phyloP scores from a whole-genome alignment of 2,329 filamentous ascomycete genomes.

The Aspergillus quadrilineatus region DNA sequence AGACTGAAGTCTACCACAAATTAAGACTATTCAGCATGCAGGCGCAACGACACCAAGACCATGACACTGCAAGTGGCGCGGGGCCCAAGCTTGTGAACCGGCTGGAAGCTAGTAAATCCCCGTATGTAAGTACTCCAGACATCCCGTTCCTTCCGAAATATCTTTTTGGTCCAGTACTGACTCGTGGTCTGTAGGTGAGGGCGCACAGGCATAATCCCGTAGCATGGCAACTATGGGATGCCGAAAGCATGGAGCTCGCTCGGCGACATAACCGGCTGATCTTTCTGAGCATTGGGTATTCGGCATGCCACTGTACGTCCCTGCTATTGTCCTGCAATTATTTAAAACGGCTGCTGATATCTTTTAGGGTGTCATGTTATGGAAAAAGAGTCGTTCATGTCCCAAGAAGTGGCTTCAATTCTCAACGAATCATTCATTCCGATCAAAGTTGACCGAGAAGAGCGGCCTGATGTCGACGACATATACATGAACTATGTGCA shows the following conservation, averaged over 20 bases:
- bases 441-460: conserved; percentile 89
- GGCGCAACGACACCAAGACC: conserved; percentile 23
- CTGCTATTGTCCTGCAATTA: background rate
- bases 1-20: conserved; percentile 21
- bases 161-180: conserved; percentile 13
- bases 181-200: conserved; percentile 54
- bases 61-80: conserved; percentile 21
- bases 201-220: conserved; percentile 79
- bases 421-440: conserved; percentile 88
- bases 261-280: conserved; percentile 81
- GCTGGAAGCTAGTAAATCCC: conserved; percentile 61
- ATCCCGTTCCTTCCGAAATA: background rate
- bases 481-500: conserved; percentile 99
- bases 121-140: conserved; percentile 57
- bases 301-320: conserved; percentile 84
- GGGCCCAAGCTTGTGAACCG: conserved; percentile 52
- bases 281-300: conserved; percentile 93
- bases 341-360: conserved; percentile 18
- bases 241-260: conserved; percentile 73
- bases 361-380: conserved; percentile 78
- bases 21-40: conserved; percentile 29
- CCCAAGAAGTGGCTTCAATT: conserved; percentile 73
- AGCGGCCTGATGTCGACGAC: conserved; percentile 87
- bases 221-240: conserved; percentile 85
- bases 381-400: conserved; percentile 86